Evolutionary conservation across 768 basidiomycete species (phyloP).

Genomic region (Leccinum sublutescens): DNA sequence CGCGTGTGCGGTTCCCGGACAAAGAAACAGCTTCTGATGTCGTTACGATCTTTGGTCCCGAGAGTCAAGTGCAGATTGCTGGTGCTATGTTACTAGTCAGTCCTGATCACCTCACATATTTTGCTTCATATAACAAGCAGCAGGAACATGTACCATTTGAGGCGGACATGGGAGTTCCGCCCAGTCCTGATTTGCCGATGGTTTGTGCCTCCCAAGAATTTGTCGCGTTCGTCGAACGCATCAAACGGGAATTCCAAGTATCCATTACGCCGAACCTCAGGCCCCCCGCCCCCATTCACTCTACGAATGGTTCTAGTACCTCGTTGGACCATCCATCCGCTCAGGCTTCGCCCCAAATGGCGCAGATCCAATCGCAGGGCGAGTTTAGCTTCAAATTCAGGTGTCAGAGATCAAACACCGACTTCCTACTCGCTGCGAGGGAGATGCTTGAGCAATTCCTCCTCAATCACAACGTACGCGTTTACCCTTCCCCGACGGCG

Average conservation of each 20-base stretch:
- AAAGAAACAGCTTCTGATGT: constrained; percentile 94
- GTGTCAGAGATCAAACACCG: constrained; percentile 93
- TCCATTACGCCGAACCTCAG: constrained; percentile 83
- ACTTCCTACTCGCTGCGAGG: constrained; percentile 84
- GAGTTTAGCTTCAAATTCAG: constrained; percentile 95
- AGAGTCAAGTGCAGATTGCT: constrained; percentile 95
- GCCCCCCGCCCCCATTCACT: constrained; percentile 30
- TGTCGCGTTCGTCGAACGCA: constrained; percentile 76
- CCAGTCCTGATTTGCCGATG: constrained; percentile 72
- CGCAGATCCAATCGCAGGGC: constrained; percentile 30
- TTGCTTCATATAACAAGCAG: constrained; percentile 6
- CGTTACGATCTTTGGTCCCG: constrained; percentile 95
- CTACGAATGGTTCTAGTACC: constrained; percentile 47
- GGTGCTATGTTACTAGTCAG: constrained; percentile 91
- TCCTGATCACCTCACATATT: constrained; percentile 2
- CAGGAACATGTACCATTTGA: constrained; percentile 97
- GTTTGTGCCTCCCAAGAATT: constrained; percentile 83
- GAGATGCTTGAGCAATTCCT: constrained; percentile 95
- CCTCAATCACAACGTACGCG: constrained; percentile 76
- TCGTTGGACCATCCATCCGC: constrained; percentile 47
- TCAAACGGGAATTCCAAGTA: constrained; percentile 94
- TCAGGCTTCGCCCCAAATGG: constrained; percentile 20
- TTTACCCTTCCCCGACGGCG: constrained; percentile 76
- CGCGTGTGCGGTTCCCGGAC: constrained; percentile 87
- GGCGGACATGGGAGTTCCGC: constrained; percentile 90